Evolutionary conservation across 352 stramenopile genomes (phyloP), one percentile per base, ranked within the genome.

Genomic region (Globisporangium splendens): DNA sequence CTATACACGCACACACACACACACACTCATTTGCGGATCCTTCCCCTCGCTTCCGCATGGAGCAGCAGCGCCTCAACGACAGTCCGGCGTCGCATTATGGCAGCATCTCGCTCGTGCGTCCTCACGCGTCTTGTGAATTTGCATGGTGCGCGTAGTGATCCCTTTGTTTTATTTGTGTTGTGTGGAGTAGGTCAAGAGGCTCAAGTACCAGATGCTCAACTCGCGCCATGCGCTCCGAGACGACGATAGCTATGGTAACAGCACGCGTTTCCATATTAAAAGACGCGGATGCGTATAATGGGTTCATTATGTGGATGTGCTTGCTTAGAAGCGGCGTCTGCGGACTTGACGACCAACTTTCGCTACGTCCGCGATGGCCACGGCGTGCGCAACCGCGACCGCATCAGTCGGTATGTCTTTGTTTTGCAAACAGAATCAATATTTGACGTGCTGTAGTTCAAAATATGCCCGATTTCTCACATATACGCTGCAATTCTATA

Each of bases 81-180:
- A 39, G 42, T 4, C 43, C 41, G 21, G 21, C 39, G 18, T 33
- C 56, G 22, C 47, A 70, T 41, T 79, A 79, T 24, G 70, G 70
- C 48, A 79, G 65, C 56, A 66, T 79, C 55, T 76, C 70, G 46
- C 59, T 67, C 8, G 70, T 79, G 60, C 57, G 61, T 51, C 13
- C 20, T 46, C 7, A 8, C 31, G 8, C 59, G 62, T 52, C 66
- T 72, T 55, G 52, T 69, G 56, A 53, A 72, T 51, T 60, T 68
- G 46, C 42, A 67, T 17, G 59, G 65, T 31, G 31, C 65, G 49
- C 41, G 28, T 15, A 55, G 53, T 48, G 48, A 35, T n/a, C 41
- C n/a, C 24, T 31, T 31, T 5, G 24, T 31, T 31, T 31, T 5
- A 31, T 31, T 41, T 54, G 13, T 11, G 41, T 21, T 11, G 43